Conservation (phyloP, 768 basidiomycete genomes). For the Trametes maxima region DNA sequence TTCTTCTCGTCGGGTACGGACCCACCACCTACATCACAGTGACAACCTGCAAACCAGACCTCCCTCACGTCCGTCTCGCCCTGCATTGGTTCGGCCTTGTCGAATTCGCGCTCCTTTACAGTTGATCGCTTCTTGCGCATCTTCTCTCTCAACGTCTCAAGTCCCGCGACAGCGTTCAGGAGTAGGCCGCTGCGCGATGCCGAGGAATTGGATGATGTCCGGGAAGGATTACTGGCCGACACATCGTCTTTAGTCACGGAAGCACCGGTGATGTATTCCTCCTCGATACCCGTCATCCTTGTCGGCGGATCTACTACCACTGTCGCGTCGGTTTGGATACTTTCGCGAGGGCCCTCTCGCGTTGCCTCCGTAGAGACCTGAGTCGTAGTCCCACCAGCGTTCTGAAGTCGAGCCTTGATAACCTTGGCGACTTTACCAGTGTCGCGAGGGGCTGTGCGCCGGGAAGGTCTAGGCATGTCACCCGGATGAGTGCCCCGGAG, state of each 20-base stretch:
- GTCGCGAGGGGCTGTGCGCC: not conserved
- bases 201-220: too few relatives aligned
- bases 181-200: too few relatives aligned
- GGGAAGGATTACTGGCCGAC: too few relatives aligned
- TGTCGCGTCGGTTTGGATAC: too few relatives aligned
- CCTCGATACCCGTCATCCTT: too few relatives aligned
- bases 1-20: slow-evolving; percentile 57
- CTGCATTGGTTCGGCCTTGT: slow-evolving; percentile 33
- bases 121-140: slow-evolving; percentile 22
- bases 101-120: slow-evolving; percentile 45
- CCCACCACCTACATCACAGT: slow-evolving; percentile 78
- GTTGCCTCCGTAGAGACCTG: too few relatives aligned
- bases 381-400: too few relatives aligned
- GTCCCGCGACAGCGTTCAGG: not conserved
- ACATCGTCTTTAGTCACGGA: too few relatives aligned
- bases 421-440: not conserved
- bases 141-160: slow-evolving; percentile 25
- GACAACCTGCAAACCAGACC: slow-evolving; percentile 82
- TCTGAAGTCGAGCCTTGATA: not conserved
- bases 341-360: too few relatives aligned
- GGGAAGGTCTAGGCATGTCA: slow-evolving; percentile 43
- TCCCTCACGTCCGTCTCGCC: slow-evolving; percentile 63
- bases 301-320: too few relatives aligned
- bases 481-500: slow-evolving; percentile 51
- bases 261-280: too few relatives aligned